Evolutionary conservation across 2,329 filamentous ascomycete species (phyloP), one percentile per base, ranked within the genome.

Genomic region (Botrytis deweyae): DNA sequence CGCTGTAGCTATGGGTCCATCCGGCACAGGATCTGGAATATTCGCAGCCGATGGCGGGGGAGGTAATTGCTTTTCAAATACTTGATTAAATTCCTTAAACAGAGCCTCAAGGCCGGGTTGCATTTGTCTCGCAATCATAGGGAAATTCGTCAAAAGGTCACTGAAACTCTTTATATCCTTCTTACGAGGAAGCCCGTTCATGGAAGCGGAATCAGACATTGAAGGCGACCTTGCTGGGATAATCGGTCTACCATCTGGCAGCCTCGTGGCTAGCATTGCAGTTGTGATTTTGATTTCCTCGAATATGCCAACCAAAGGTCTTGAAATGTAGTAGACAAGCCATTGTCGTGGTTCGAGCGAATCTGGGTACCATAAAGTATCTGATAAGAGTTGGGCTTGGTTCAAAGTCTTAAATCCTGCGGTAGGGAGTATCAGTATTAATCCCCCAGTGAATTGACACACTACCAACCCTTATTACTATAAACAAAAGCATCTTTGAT

Each of bases 71-170:
- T 93, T 94, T 77, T 97, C 93, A 77, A 98, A 91, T 72, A 95
- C 92, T 63, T 89, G 89, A 9, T 90, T 91, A 81, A 99, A 98
- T 78, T 98, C 95, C 75, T 92, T 90, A 80, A 98, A 97, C 40
- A 98, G 84, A 79, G 91, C 91, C 80, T 99, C 95, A 49, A 99
- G 84, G 0, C 96, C 96, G 2, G 92, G 89, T 78, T 98, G 94
- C 94, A 99, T 97, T 82, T 99, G 96, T 74, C 93, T 89, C 38
- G 95, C 94, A 78, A 99, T 98, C 89, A 97, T 93, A 1, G 96
- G 96, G 77, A 98, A 99, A 78, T 94, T 90, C 77, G 93, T 93
- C 61, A 99, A 87, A 22, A 99, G 87, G 77, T 98, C 96, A 75
- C 92, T 91, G 81, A 99, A 99, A 49, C 89, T 93, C 83, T 91